Evolutionary conservation across 2,329 filamentous ascomycete genomes (phyloP).

Genomic region (Sporothrix schenckii): DNA sequence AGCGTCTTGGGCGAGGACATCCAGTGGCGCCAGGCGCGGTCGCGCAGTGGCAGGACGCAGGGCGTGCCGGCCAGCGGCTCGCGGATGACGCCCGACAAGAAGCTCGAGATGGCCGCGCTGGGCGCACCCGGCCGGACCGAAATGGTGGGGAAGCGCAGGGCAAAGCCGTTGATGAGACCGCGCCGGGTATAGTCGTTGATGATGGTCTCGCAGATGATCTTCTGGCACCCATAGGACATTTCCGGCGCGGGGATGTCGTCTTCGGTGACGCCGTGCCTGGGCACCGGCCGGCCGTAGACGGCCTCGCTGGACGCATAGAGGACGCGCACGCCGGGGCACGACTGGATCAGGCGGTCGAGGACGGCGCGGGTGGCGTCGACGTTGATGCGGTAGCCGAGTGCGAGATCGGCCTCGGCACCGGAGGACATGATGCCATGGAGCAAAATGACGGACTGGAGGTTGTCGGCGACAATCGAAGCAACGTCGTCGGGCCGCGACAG

Average conservation of each 20-base stretch:
- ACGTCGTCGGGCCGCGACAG: conserved; percentile 44
- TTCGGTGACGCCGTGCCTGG: conserved; percentile 52
- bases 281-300: conserved; percentile 51
- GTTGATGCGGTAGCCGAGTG: conserved; percentile 52
- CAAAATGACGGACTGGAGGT: conserved; percentile 51
- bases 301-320: conserved; percentile 59
- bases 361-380: conserved; percentile 56
- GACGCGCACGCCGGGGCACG: conserved; percentile 52
- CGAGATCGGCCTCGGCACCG: conserved; percentile 58
- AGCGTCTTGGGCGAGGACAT: conserved; percentile 56
- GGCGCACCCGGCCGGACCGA: conserved; percentile 55
- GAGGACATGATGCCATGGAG: conserved; percentile 62
- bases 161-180: conserved; percentile 54
- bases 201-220: conserved; percentile 57
- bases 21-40: conserved; percentile 52
- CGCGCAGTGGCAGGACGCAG: conserved; percentile 52
- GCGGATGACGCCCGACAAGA: conserved; percentile 57
- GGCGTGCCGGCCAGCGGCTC: conserved; percentile 54
- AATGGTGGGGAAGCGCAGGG: conserved; percentile 56
- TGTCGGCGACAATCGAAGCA: conserved; percentile 31
- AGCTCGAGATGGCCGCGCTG: conserved; percentile 57
- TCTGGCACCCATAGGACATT: conserved; percentile 58
- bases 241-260: conserved; percentile 53
- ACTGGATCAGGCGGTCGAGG: conserved; percentile 52
- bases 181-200: conserved; percentile 59